Evolutionary conservation across 2,329 filamentous ascomycete species (phyloP), one percentile per base, ranked within the genome.

Genomic region (Exophiala aquamarina): DNA sequence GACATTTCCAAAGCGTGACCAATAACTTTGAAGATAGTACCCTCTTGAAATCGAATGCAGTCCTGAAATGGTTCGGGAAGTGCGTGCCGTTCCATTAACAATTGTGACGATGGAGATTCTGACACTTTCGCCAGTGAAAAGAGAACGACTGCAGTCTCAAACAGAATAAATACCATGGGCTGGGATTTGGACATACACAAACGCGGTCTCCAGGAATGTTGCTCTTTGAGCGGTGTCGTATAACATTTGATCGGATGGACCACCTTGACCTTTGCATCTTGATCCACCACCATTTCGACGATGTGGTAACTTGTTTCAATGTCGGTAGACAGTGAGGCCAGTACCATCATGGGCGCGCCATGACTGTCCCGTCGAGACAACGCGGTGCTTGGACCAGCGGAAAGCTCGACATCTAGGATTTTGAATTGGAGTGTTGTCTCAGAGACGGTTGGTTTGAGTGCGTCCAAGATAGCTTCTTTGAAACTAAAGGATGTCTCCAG

Each of bases 91-190:
- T 87, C 84, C 45, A 79, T 72, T 53, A 87, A 78, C 3, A 94
- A 74, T 63, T 95, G 90, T 2, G 82, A 81, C 41, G 90, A 86
- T 6, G 89, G 87, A 2, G 83, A 84, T 34, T 88, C 82, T 11
- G 83, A 80, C 1, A 79, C 74, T 40, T 77, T 77, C 2, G 79
- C 77, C 38, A 95, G 78, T 0, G 90, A 95, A 6, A 87, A 77
- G 19, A 97, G 70, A 15, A 93, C 79, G 19, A 93, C 77, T 3
- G 89, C 87, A 54, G 84, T 81, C 47, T 86, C 84, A 57, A 96
- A 90, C 1, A 92, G 76, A 31, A 93, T 68, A 63, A 91, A 95
- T 5, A 89, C 90, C 18, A 91, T 87, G 32, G 93, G 78, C 8
- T 82, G 84, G 13, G 89, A 87, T 41, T 80, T 81, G 4, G 93